Conservation (phyloP, 1,284 basidiomycete genomes). For the Tetrapyrgos nigripes region DNA sequence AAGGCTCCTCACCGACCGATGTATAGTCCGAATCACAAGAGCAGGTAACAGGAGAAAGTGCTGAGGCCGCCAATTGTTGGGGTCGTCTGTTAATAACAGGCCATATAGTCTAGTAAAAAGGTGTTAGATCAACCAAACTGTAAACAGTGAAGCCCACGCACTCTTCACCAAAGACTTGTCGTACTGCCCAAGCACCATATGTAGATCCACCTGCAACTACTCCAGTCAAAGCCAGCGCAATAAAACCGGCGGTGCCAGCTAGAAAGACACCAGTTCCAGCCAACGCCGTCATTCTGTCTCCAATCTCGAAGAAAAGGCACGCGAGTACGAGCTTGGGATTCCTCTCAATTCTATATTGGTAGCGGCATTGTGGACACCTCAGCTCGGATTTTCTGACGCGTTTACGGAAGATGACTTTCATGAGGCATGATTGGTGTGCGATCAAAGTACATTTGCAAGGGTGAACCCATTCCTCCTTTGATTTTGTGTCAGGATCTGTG, state of each 20-base stretch:
- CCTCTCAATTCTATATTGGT: constrained; percentile 9
- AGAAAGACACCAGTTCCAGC: constrained; percentile 10
- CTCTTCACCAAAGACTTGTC: constrained; percentile 13
- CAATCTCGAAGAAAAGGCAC: constrained; percentile 11
- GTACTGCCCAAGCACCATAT: constrained; percentile 13
- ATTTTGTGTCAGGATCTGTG: not conserved
- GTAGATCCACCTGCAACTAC: constrained; percentile 5
- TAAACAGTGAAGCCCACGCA: not conserved
- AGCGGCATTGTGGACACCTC: constrained; percentile 17
- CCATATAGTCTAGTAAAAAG: constrained; percentile 8
- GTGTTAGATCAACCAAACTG: not conserved
- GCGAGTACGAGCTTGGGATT: constrained; percentile 1
- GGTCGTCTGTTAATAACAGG: constrained; percentile 13
- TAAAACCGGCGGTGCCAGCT: constrained; percentile 3
- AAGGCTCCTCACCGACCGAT: not conserved
- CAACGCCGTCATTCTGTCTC: constrained; percentile 6
- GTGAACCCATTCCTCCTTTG: constrained; percentile 14
- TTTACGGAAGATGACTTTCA: not conserved
- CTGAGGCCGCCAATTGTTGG: constrained; percentile 10
- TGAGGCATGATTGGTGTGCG: constrained; percentile 19
- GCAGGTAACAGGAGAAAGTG: constrained; percentile 6
- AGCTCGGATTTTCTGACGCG: not conserved
- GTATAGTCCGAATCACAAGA: not conserved
- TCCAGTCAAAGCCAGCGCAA: not conserved
- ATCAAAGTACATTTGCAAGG: constrained; percentile 19